Base-by-base conservation (phyloP, 768 basidiomycete genomes). In the Leccinum rimulosum region DNA sequence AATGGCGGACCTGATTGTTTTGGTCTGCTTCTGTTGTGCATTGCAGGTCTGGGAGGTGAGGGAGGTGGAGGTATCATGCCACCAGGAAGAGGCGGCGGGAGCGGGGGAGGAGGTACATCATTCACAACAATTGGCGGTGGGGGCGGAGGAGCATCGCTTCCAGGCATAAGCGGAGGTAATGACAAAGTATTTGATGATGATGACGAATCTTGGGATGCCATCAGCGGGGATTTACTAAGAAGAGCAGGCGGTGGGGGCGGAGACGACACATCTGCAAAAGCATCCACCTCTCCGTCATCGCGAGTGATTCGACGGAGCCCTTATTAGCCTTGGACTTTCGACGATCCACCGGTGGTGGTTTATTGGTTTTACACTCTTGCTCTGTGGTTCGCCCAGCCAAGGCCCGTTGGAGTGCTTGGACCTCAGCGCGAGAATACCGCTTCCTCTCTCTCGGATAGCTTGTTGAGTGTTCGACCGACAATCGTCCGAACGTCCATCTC, bases 381-480 rank as follows among this genome's bases (percentile, higher is more conserved):
- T 91, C 89, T 58, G 73, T 74, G 4, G 84, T 83, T 61, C 79
- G 84, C 6, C 77, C 77, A 49, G 77, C 73, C 33, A 86, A 66
- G 52, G 84, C 79, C 15, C 75, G 73, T 64, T 83, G 84, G 50
- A 86, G 76, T 4, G 78, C 76, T 19, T 74, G 70, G 6, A 88
- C 73, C 64, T 88, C 78, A 12, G 70, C 67, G 78, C 10, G 72
- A 61, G 3, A 68, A 66, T 38, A 92, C 86, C 64, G 87, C 83
- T 15, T 83, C 79, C 50, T 93, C 90, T 65, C 88, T 89, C 66
- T 83, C 79, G 0, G 82, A 79, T 48, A 92, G 70, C 30, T 80
- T 82, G 55, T 91, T 88, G 35, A 95, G 85, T 2, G 86, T 82
- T 35, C 82, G 82, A n/a, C 78, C 80, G 0, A 86, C 91, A 62